Conservation (phyloP, 2,329 filamentous ascomycete species). For the Intubia oerlemansii region DNA sequence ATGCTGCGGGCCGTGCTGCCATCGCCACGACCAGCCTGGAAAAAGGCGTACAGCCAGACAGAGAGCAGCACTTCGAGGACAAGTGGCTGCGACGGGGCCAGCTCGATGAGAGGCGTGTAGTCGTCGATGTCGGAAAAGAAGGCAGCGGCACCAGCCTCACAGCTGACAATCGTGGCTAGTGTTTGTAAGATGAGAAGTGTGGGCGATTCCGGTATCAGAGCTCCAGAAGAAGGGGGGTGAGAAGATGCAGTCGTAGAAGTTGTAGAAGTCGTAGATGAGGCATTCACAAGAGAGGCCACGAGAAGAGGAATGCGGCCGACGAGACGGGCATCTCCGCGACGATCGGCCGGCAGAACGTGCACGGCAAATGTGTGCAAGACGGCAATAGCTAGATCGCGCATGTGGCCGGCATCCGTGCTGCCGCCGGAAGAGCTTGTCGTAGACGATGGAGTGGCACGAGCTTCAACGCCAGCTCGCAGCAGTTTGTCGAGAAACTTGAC, state of each 20-base stretch:
- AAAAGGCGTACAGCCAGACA: constrained; percentile 27
- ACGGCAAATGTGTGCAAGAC: constrained; percentile 40
- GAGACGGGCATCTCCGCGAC: constrained; percentile 23
- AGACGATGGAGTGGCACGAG: not conserved
- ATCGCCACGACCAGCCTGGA: not conserved
- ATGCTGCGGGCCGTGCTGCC: constrained; percentile 7
- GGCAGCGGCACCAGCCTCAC: constrained; percentile 24
- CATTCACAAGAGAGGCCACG: constrained; percentile 28
- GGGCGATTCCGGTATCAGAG: constrained; percentile 10
- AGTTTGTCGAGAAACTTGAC: constrained; percentile 43
- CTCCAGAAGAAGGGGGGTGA: not conserved
- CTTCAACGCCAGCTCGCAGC: constrained; percentile 27
- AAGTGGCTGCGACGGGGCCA: constrained; percentile 29
- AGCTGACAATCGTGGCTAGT: constrained; percentile 31
- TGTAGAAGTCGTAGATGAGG: too few species aligned
- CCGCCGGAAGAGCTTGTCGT: constrained; percentile 10
- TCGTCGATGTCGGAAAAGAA: constrained; percentile 23
- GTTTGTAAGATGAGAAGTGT: constrained; percentile 28
- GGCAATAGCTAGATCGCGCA: constrained; percentile 40
- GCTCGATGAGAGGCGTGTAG: constrained; percentile 31
- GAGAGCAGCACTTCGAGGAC: constrained; percentile 33
- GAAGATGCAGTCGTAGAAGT: not conserved
- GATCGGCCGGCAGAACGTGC: constrained; percentile 27
- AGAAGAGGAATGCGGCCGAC: constrained; percentile 30
- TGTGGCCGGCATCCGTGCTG: constrained; percentile 29